Base-by-base conservation (phyloP, 495 filamentous ascomycete species). In the Hyaloscypha hepaticicola region DNA sequence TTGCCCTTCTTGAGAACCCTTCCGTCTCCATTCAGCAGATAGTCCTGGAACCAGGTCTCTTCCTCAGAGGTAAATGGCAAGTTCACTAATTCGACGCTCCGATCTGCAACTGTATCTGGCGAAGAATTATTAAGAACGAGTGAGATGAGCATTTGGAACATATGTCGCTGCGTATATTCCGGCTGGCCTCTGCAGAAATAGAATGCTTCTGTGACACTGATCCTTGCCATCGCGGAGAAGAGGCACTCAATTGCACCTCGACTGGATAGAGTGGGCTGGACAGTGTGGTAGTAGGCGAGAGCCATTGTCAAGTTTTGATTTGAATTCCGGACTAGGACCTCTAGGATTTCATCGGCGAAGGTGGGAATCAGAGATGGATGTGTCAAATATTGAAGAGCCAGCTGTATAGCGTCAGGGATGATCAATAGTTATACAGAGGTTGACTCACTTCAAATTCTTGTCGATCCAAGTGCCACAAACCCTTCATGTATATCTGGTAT, bases 301-400 rank as follows among this genome's bases (percentile, higher is more conserved):
- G 88, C 77, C 6, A 92, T 79, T 55, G 77, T 82, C 69, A 86
- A 83, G 67, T 92, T 87, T 60, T 83, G 78, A 3, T 83, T 77
- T 62, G 86, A 77, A 61, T 86, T 77, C 14, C 79, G 78, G 34
- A 90, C 86, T n/a, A 95, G 82, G 26, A 80, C 80, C 41, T 84
- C 79, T 63, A 92, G 82, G 55, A 93, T 92, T 60, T 93, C 90
- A 73, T 93, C 90, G 31, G 89, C 83, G 69, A 93, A 93, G 28
- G 90, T 90, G 27, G 90, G 85, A 31, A 90, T 86, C 16, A 93
- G 79, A 5, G 88, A 87, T 2, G 91, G 90, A 65, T 92, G 86
- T 9, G 89, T 86, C 21, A 95, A 82, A 66, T 87, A 84, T 64
- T 90, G 83, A 24, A 92, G 76, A 5, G 90, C 90, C 61, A 82